Conservation (phyloP, 305 asterid genomes). For the Fraxinus floribunda region DNA sequence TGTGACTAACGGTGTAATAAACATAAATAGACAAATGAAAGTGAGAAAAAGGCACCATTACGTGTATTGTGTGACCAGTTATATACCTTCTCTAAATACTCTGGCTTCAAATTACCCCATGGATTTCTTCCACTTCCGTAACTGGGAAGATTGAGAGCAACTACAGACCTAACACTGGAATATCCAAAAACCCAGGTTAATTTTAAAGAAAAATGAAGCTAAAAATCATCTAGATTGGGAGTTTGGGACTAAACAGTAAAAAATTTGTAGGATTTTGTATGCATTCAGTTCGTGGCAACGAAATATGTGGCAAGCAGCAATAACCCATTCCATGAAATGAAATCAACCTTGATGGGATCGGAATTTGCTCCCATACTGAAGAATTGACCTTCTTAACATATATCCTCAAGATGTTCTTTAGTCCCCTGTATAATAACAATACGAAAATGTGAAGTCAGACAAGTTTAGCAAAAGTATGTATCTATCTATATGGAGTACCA, state of each 20-base stretch:
- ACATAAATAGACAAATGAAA: neutral
- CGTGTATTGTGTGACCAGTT: neutral
- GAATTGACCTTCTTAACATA: conserved; percentile 83
- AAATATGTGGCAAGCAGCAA: neutral
- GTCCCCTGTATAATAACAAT: conserved; percentile 57
- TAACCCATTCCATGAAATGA: conserved; percentile 12
- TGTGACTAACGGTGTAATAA: neutral
- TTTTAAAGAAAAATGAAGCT: conserved; percentile 2
- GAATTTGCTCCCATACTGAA: conserved; percentile 80
- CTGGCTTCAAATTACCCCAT: conserved; percentile 92
- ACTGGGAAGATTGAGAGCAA: conserved; percentile 91
- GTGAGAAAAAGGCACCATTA: neutral
- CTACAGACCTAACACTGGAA: conserved; percentile 88
- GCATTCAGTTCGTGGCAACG: neutral
- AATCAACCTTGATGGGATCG: conserved; percentile 77
- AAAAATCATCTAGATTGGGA: conserved; percentile 10
- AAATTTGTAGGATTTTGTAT: neutral
- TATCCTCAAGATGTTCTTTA: conserved; percentile 87
- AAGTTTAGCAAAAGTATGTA: neutral
- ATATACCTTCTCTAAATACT: conserved; percentile 84
- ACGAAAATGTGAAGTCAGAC: conserved; percentile 4
- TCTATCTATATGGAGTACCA: neutral
- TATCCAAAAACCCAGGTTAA: conserved; percentile 14
- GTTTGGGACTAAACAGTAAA: neutral
- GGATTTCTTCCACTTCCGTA: conserved; percentile 99